These are phyloP conservation scores for Globisporangium camurandrum DNA, from an alignment of 352 stramenopile species.

Conservation along the genomic window DNA sequence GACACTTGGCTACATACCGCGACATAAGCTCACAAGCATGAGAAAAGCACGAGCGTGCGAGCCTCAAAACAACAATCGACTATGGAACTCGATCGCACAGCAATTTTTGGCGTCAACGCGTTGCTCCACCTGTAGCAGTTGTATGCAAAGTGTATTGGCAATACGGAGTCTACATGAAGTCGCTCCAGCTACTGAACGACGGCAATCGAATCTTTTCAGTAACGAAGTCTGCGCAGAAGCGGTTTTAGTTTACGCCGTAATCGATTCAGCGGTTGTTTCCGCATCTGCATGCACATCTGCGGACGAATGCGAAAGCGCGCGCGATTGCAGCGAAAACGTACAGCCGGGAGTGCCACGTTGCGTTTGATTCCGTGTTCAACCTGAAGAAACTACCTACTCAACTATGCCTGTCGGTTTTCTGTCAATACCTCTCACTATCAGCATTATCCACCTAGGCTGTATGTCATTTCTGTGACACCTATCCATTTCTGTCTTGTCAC, in stretches of 20 bases:
- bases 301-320: conserved; percentile 9
- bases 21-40: no score
- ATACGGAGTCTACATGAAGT: conserved; percentile 17
- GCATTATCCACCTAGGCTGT: no score
- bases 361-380: conserved; percentile 26
- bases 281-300: conserved; percentile 24
- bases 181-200: conserved; percentile 25
- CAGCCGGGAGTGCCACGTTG: conserved; percentile 18
- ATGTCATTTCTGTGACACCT: no score
- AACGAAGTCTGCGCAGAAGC: conserved; percentile 22
- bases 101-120: conserved; percentile 27
- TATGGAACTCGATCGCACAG: conserved; percentile 27
- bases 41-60: conserved; percentile 7
- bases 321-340: conserved; percentile 19
- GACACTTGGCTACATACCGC: no score
- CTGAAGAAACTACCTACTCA: no score
- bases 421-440: no score
- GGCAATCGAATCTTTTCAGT: conserved; percentile 29
- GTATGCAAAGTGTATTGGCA: conserved; percentile 44
- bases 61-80: conserved; percentile 14
- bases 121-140: conserved; percentile 50
- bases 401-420: no score
- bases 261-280: conserved; percentile 45
- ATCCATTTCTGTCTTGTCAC: no score
- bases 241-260: conserved; percentile 26